Evolutionary conservation across 441 rosid genomes (phyloP).

Genomic region (Eutrema salsugineum): DNA sequence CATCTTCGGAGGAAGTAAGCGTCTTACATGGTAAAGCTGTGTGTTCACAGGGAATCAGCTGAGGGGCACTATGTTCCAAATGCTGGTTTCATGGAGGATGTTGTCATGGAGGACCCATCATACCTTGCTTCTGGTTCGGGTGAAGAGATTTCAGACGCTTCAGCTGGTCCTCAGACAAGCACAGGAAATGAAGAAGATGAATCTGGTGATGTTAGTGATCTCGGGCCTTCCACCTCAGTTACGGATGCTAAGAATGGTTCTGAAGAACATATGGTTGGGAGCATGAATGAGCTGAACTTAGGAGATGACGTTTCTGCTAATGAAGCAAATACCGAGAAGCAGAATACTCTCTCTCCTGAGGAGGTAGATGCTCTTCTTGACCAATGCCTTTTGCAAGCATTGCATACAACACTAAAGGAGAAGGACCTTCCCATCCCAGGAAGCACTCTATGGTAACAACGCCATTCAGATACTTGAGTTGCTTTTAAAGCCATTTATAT

Average conservation of each 20-base stretch:
- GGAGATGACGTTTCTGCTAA: conserved; percentile 34
- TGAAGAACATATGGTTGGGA: conserved; percentile 39
- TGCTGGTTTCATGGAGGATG: conserved; percentile 76
- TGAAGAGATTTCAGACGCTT: conserved; percentile 37
- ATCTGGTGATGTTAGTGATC: conserved; percentile 15
- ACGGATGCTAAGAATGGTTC: conserved; percentile 31
- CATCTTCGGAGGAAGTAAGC: not conserved
- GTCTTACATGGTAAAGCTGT: conserved; percentile 24
- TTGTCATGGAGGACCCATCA: conserved; percentile 77
- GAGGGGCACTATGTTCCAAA: conserved; percentile 84
- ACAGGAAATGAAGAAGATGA: conserved; percentile 31
- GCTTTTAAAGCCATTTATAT: not conserved
- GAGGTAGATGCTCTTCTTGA: conserved; percentile 81
- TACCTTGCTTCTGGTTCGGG: conserved; percentile 38
- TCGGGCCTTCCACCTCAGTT: conserved; percentile 18
- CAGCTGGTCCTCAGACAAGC: conserved; percentile 33
- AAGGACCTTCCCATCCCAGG: conserved; percentile 97
- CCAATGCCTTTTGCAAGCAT: conserved; percentile 89
- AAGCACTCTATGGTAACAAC: conserved; percentile 84
- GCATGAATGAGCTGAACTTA: conserved; percentile 42
- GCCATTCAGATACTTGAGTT: not conserved
- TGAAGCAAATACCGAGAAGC: conserved; percentile 47
- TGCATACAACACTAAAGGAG: conserved; percentile 79
- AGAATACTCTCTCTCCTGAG: conserved; percentile 41
- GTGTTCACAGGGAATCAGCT: conserved; percentile 72